Evolutionary conservation across 129 eudicot species (phyloP).

Genomic region (Ambrosia artemisiifolia): DNA sequence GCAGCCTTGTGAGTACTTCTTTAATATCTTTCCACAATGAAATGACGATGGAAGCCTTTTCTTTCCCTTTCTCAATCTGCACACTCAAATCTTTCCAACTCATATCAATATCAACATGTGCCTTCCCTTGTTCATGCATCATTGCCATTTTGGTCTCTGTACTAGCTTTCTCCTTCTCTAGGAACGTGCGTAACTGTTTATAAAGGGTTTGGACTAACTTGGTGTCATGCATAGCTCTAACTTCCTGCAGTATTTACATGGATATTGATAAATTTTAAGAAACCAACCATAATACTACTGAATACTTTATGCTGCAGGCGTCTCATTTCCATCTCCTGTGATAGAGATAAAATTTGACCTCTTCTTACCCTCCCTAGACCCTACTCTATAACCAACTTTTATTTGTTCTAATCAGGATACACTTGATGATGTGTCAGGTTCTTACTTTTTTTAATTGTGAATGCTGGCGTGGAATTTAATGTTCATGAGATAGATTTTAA

Average conservation of each 20-base stretch:
- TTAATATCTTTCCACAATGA: not conserved
- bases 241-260: not conserved
- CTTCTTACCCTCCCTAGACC: no score
- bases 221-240: not conserved
- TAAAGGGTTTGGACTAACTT: not conserved
- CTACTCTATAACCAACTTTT: no score
- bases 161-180: not conserved
- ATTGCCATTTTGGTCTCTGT: not conserved
- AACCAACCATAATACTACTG: no score
- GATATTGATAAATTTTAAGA: not conserved
- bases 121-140: not conserved
- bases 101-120: not conserved
- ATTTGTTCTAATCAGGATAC: no score
- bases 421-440: no score
- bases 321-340: no score
- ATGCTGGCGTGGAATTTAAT: no score
- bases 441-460: no score
- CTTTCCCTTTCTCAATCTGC: not conserved
- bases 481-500: no score
- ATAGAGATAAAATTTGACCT: no score
- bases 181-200: not conserved
- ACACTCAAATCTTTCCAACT: not conserved
- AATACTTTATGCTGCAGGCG: no score
- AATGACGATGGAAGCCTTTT: not conserved
- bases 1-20: not conserved